Percentiles rank a stretch among this genome's conserved stretches.
Evolutionary conservation across 148 eudicot genomes (phyloP).

Genomic region (Arbutus unedo): DNA sequence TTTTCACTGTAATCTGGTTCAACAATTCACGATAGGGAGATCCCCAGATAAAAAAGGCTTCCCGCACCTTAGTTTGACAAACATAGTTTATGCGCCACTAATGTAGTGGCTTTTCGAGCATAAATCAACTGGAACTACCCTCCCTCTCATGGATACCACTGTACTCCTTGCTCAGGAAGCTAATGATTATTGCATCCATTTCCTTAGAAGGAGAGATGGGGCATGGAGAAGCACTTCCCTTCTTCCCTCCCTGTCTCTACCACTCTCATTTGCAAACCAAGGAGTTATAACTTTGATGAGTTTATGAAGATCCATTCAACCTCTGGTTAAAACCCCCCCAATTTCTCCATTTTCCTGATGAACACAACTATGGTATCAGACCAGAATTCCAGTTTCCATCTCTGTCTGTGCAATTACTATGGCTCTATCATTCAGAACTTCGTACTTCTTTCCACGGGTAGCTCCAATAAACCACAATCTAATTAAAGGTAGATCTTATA

Average conservation of each 20-base stretch:
- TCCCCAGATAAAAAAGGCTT: too few species aligned
- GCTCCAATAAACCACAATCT: background rate
- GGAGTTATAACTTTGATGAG: background rate
- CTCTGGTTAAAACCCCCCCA: background rate
- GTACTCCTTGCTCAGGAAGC: background rate
- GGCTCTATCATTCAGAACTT: background rate
- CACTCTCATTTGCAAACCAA: background rate
- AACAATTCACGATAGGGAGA: too few species aligned
- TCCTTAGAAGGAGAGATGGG: too few species aligned
- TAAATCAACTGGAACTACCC: too few species aligned
- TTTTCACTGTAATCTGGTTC: too few species aligned
- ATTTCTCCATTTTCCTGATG: background rate
- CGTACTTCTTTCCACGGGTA: background rate
- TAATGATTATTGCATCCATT: background rate
- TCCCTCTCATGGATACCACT: too few species aligned
- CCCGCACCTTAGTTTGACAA: too few species aligned
- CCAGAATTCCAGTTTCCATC: background rate
- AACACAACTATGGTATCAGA: background rate
- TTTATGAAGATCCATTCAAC: background rate
- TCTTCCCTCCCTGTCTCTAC: background rate
- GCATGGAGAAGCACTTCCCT: too few species aligned
- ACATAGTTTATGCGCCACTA: too few species aligned
- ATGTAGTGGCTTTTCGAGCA: too few species aligned
- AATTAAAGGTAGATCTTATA: background rate
- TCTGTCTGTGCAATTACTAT: background rate